These are phyloP conservation scores for Pisolithus sp. DNA, from an alignment of 768 basidiomycete genomes.

Conservation along the genomic window DNA sequence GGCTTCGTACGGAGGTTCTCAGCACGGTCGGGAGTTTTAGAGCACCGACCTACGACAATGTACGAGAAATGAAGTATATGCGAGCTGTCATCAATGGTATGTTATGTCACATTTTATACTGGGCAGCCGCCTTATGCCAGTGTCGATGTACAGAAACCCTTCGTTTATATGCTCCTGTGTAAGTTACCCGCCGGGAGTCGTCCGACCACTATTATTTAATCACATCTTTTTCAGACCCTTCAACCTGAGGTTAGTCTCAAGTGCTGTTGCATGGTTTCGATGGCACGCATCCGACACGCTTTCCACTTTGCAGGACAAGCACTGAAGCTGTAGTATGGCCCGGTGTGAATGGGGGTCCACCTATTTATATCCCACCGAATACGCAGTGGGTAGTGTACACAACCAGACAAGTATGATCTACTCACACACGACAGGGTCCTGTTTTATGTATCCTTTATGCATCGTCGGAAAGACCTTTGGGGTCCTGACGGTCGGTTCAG, in stretches of 20 bases:
- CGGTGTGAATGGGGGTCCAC: conserved; percentile 16
- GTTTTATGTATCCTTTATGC: conserved; percentile 28
- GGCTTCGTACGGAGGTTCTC: conserved; percentile 27
- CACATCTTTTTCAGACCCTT: conserved; percentile 13
- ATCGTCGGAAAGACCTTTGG: conserved; percentile 33
- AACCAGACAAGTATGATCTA: background rate
- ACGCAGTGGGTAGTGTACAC: conserved; percentile 16
- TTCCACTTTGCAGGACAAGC: conserved; percentile 14
- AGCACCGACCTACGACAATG: conserved; percentile 24
- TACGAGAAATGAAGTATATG: too few species aligned
- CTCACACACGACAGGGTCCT: background rate
- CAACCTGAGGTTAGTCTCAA: conserved; percentile 13
- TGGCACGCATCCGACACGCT: background rate
- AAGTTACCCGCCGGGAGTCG: conserved; percentile 2
- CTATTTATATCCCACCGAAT: conserved; percentile 28
- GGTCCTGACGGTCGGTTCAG: conserved; percentile 12
- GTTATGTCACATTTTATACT: too few species aligned
- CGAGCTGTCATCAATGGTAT: too few species aligned
- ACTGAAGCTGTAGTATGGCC: conserved; percentile 18
- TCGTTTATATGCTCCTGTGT: too few species aligned
- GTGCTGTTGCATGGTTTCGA: background rate
- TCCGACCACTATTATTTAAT: background rate
- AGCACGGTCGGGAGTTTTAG: conserved; percentile 19
- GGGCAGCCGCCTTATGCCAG: too few species aligned
- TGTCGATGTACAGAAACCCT: too few species aligned